phyloP scores from a whole-genome alignment of 441 rosid genomes.

The Adansonia madagascariensis region DNA sequence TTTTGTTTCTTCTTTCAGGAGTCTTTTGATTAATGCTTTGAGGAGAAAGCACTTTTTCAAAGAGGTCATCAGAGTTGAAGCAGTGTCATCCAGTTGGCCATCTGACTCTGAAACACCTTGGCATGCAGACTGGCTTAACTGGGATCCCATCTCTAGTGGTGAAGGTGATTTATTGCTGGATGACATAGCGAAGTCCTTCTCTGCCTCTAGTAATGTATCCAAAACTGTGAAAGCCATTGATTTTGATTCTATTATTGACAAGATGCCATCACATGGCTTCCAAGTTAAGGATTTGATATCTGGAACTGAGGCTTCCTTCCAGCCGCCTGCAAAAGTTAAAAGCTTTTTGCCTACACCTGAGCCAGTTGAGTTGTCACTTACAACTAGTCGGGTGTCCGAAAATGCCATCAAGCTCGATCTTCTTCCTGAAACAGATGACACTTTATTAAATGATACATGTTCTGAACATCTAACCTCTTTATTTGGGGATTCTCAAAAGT shows the following conservation, averaged over 20 bases:
- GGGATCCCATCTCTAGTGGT: slow-evolving; percentile 89
- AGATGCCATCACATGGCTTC: slow-evolving; percentile 56
- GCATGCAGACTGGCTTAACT: slow-evolving; percentile 61
- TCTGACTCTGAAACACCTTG: slow-evolving; percentile 42
- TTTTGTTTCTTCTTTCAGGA: slow-evolving; percentile 46
- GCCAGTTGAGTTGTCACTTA: slow-evolving; percentile 25
- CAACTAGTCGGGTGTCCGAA: slow-evolving; percentile 22
- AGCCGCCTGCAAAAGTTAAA: slow-evolving; percentile 24
- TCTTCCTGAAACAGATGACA: slow-evolving; percentile 30
- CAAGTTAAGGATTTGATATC: slow-evolving; percentile 47
- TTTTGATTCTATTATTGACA: slow-evolving; percentile 53
- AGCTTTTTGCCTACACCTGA: slow-evolving; percentile 15
- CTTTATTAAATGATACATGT: slow-evolving; percentile 29
- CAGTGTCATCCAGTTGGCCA: slow-evolving; percentile 43
- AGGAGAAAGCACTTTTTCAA: slow-evolving; percentile 75
- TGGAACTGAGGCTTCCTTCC: slow-evolving; percentile 39
- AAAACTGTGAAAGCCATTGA: slow-evolving; percentile 62
- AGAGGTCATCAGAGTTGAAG: slow-evolving; percentile 73
- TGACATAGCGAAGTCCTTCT: slow-evolving; percentile 64
- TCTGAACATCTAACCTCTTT: slow-evolving; percentile 25
- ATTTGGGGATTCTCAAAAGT: slow-evolving; percentile 28
- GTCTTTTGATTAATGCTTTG: slow-evolving; percentile 61
- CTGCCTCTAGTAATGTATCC: slow-evolving; percentile 42
- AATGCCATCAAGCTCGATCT: slow-evolving; percentile 15
- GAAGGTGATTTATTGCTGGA: slow-evolving; percentile 81